Percentiles rank a stretch among this genome's conserved stretches.
Conservation (phyloP, 1,284 basidiomycete genomes). For the Cryptococcus depauperatus region DNA sequence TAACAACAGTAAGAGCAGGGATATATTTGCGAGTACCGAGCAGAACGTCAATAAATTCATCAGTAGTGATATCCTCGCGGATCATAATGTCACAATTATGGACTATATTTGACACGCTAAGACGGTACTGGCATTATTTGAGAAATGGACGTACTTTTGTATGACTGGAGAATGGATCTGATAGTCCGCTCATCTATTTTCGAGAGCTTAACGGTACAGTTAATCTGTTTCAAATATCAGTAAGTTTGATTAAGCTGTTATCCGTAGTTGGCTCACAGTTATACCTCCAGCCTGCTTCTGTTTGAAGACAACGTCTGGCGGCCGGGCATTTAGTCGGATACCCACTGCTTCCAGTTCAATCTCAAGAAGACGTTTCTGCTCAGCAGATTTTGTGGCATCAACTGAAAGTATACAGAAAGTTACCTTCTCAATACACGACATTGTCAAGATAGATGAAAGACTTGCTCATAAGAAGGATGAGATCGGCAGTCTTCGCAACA, state of each 20-base stretch:
- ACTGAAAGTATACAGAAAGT: constrained; percentile 46
- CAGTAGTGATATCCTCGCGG: constrained; percentile 88
- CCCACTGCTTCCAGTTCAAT: constrained; percentile 93
- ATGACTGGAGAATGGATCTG: constrained; percentile 77
- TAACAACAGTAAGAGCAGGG: constrained; percentile 86
- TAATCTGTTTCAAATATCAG: constrained; percentile 55
- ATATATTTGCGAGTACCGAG: constrained; percentile 93
- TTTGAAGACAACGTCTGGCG: constrained; percentile 66
- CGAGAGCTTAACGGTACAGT: constrained; percentile 82
- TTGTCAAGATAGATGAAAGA: constrained; percentile 58
- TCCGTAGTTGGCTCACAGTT: constrained; percentile 49
- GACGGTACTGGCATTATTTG: constrained; percentile 4
- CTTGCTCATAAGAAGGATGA: constrained; percentile 88
- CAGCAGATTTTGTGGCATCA: constrained; percentile 91
- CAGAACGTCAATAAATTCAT: constrained; percentile 95
- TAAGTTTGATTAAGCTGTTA: constrained; percentile 6
- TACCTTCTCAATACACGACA: background rate
- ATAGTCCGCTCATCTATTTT: constrained; percentile 94
- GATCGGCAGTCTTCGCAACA: constrained; percentile 91
- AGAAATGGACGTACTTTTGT: constrained; percentile 48
- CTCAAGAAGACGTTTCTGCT: constrained; percentile 80
- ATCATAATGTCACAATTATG: constrained; percentile 97
- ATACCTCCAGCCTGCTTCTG: constrained; percentile 76
- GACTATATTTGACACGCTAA: constrained; percentile 42
- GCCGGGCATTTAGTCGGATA: constrained; percentile 81